Evolutionary conservation across 345 rosid species (phyloP).

Genomic region (Sisymbrium altissimum): DNA sequence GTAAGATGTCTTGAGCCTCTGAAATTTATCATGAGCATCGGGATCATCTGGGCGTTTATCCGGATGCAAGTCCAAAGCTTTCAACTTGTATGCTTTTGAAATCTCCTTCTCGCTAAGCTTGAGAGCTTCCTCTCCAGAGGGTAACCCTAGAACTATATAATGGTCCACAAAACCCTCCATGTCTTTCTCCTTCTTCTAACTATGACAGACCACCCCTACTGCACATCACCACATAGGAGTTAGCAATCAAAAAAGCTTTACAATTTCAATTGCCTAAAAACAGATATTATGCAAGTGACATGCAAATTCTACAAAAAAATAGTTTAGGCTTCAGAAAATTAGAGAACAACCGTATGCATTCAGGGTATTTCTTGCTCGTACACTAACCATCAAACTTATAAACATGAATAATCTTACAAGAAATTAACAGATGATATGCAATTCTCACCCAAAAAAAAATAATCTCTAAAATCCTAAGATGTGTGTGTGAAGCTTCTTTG

Average conservation of each 20-base stretch:
- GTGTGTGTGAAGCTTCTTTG: too few relatives aligned
- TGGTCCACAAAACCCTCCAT: constrained; percentile 72
- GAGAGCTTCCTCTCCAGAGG: constrained; percentile 83
- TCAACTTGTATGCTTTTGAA: constrained; percentile 65
- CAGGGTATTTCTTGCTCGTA: too few relatives aligned
- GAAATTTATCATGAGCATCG: constrained; percentile 71
- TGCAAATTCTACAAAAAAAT: too few relatives aligned
- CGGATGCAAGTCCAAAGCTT: constrained; percentile 79
- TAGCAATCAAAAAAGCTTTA: not conserved
- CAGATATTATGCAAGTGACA: not conserved
- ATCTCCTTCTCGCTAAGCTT: constrained; percentile 71
- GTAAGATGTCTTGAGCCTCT: constrained; percentile 66
- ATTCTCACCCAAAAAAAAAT: too few relatives aligned
- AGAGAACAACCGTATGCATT: too few relatives aligned
- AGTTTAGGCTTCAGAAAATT: too few relatives aligned
- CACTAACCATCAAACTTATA: too few relatives aligned
- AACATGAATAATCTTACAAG: too few relatives aligned
- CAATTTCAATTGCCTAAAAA: not conserved
- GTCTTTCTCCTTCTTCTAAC: not conserved
- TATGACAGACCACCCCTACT: not conserved
- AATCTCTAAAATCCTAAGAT: not conserved
- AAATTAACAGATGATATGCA: too few relatives aligned
- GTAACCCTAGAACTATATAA: constrained; percentile 70
- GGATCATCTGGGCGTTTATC: constrained; percentile 89
- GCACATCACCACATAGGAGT: not conserved